Conservation (phyloP, 2,329 filamentous ascomycete species). For the Penicillium sp. region DNA sequence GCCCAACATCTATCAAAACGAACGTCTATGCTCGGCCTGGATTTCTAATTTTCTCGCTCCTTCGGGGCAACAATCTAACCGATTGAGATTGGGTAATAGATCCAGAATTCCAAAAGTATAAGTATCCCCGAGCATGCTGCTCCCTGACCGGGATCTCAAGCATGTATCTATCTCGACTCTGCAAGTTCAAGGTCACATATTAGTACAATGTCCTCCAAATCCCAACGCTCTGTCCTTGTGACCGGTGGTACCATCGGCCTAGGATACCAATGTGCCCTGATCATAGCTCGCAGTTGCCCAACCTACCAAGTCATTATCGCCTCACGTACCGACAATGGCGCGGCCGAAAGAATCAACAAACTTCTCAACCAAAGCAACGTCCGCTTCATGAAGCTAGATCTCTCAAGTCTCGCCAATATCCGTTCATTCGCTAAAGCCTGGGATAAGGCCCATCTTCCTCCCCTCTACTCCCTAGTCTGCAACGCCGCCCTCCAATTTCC, state of each 20-base stretch:
- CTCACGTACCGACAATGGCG: constrained; percentile 47
- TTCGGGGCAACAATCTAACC: background rate
- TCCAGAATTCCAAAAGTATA: background rate
- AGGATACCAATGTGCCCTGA: constrained; percentile 44
- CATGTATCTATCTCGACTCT: background rate
- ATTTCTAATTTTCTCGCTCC: background rate
- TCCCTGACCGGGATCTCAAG: background rate
- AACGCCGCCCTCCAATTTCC: constrained; percentile 53
- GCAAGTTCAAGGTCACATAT: background rate
- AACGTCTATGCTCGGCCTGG: background rate
- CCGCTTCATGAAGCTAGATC: constrained; percentile 46
- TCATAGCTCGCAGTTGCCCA: constrained; percentile 43
- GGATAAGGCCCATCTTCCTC: constrained; percentile 35
- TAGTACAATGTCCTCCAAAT: constrained; percentile 1
- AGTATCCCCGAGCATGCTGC: background rate
- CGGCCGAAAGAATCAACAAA: constrained; percentile 47
- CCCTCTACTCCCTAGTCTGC: constrained; percentile 48
- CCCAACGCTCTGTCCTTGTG: constrained; percentile 22
- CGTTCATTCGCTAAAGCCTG: constrained; percentile 45
- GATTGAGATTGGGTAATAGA: background rate
- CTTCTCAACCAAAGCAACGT: constrained; percentile 42
- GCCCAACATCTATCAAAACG: background rate
- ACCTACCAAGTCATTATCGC: constrained; percentile 45
- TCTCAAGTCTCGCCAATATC: constrained; percentile 42
- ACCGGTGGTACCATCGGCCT: constrained; percentile 50